Evolutionary conservation across 176 grass and related monocot species (phyloP).

Genomic region (Panicum miliaceum): DNA sequence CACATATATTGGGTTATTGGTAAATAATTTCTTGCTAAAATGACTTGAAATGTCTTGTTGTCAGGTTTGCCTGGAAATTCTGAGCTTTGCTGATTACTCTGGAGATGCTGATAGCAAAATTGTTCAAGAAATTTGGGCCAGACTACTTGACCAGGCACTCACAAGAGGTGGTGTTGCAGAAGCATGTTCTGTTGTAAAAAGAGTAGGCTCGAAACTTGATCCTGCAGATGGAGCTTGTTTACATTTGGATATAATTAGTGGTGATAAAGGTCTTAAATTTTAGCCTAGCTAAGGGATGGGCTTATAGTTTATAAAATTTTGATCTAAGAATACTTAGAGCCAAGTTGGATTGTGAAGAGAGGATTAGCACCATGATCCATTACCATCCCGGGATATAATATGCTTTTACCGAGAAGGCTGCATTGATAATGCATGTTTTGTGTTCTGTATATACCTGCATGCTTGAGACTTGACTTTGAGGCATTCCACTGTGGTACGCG

Average conservation of each 20-base stretch:
- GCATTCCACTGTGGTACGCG: constrained; percentile 14
- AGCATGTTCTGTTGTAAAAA: constrained; percentile 86
- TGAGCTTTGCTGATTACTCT: constrained; percentile 94
- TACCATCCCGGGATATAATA: constrained; percentile 35
- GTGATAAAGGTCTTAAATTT: too few relatives aligned
- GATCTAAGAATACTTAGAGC: too few relatives aligned
- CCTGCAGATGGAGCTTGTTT: constrained; percentile 80
- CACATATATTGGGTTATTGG: neutral
- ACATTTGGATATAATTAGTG: constrained; percentile 57
- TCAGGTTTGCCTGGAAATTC: constrained; percentile 95
- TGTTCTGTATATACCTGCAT: constrained; percentile 29
- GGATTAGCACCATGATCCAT: too few relatives aligned
- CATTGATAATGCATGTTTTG: constrained; percentile 65
- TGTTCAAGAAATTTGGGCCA: constrained; percentile 83
- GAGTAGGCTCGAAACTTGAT: constrained; percentile 91
- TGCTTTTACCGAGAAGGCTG: constrained; percentile 95
- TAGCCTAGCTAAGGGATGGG: too few relatives aligned
- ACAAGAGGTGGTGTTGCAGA: constrained; percentile 82
- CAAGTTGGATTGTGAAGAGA: too few relatives aligned
- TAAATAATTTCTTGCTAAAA: constrained; percentile 13
- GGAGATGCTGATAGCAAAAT: constrained; percentile 84
- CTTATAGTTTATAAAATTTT: too few relatives aligned
- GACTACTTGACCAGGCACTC: constrained; percentile 85
- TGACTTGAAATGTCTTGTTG: constrained; percentile 35
- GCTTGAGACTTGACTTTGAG: neutral